Evolutionary conservation across 148 eudicot species (phyloP).

Genomic region (Agrostemma githago): DNA sequence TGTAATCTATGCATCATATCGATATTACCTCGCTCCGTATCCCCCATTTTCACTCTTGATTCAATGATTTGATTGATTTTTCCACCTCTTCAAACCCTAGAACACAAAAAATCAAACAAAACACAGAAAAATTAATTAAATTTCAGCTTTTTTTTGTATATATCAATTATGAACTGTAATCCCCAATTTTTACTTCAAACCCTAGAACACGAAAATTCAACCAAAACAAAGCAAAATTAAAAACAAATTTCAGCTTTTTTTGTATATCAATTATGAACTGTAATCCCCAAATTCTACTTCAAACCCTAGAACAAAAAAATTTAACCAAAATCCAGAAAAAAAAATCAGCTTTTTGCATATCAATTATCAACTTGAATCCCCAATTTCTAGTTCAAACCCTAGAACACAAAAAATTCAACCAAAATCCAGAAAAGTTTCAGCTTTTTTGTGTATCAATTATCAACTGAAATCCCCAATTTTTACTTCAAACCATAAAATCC

Average conservation of each 20-base stretch:
- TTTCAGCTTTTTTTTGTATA: constrained; percentile 6
- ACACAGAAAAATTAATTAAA: neutral
- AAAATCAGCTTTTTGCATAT: neutral
- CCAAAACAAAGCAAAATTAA: neutral
- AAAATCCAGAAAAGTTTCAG: neutral
- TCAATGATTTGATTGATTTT: neutral
- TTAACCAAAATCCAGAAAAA: neutral
- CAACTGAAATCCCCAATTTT: neutral
- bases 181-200: neutral
- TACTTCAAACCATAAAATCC: constrained; percentile 4
- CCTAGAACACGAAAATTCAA: neutral
- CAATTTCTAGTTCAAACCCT: constrained; percentile 6
- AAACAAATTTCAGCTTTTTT: neutral
- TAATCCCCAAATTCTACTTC: neutral
- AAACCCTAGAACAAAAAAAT: neutral
- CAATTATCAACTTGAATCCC: constrained; percentile 6
- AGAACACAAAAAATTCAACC: neutral
- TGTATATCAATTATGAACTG: constrained; percentile 11
- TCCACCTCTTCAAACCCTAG: constrained; percentile 12
- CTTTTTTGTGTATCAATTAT: neutral
- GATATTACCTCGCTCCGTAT: constrained; percentile 53
- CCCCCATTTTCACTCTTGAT: constrained; percentile 41
- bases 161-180: constrained; percentile 10
- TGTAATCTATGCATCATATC: constrained; percentile 69
- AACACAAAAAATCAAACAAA: neutral